Evolutionary conservation across 768 basidiomycete species (phyloP).

Genomic region (Postia placenta): DNA sequence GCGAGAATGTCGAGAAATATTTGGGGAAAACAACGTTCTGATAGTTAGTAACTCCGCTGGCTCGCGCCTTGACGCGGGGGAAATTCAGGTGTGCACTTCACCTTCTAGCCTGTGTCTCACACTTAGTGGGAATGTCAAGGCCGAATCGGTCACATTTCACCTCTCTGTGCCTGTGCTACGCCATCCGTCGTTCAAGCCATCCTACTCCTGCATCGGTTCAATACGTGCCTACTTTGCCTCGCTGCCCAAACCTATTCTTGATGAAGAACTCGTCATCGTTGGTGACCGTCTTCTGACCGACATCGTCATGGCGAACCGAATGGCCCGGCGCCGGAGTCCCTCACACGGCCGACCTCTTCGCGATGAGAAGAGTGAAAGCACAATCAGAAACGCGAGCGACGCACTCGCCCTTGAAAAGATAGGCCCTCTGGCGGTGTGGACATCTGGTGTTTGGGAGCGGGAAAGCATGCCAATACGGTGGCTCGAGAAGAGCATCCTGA

Average conservation of each 20-base stretch:
- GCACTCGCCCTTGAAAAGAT: conserved; percentile 5
- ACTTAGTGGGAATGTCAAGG: conserved; percentile 37
- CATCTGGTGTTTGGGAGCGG: conserved; percentile 60
- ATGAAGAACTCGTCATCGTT: conserved; percentile 70
- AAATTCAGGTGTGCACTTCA: conserved; percentile 56
- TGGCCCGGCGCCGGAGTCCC: conserved; percentile 29
- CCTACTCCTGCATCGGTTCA: conserved; percentile 64
- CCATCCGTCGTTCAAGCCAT: conserved; percentile 75
- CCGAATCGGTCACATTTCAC: conserved; percentile 77
- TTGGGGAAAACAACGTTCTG: conserved; percentile 75
- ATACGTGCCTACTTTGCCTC: conserved; percentile 73
- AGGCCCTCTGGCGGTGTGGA: conserved; percentile 67
- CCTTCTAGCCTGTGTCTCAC: not conserved
- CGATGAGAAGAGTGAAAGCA: conserved; percentile 14
- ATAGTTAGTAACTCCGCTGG: conserved; percentile 96
- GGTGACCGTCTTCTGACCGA: conserved; percentile 95
- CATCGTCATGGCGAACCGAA: conserved; percentile 77
- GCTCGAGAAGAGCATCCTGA: conserved; percentile 48
- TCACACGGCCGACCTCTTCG: not conserved
- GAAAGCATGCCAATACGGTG: conserved; percentile 60
- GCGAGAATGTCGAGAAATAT: conserved; percentile 62
- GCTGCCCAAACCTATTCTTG: conserved; percentile 45
- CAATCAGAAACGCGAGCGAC: conserved; percentile 9
- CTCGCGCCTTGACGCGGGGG: conserved; percentile 66
- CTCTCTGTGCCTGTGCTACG: conserved; percentile 78